Conservation (phyloP, 108 stramenopile genomes). For the Nannochloropsis oceanica region DNA sequence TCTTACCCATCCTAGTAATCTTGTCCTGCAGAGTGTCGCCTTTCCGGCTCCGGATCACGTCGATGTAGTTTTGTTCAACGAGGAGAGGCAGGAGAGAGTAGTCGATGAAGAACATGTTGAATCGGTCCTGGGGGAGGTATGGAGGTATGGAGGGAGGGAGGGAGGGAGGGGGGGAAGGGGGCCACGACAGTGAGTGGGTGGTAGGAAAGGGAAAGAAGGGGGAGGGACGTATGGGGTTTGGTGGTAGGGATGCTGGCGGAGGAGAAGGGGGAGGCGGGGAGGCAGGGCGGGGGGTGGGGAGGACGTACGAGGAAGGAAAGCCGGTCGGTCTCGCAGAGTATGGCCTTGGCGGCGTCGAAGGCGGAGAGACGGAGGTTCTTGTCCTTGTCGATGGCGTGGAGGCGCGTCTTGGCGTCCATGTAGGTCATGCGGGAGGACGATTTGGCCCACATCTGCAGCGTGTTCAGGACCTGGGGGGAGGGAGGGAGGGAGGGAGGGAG, state of each 20-base stretch:
- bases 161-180: no score
- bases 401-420: background rate
- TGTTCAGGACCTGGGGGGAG: no score
- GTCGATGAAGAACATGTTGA: constrained; percentile 87
- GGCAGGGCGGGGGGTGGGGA: no score
- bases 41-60: no score
- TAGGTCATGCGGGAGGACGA: background rate
- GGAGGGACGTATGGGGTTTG: no score
- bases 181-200: no score
- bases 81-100: constrained; percentile 78
- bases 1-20: no score
- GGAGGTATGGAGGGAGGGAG: no score
- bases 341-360: constrained; percentile 69
- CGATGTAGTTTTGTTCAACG: constrained; percentile 82
- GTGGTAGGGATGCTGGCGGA: no score
- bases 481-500: background rate
- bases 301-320: constrained; percentile 47
- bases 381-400: constrained; percentile 55
- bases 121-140: constrained; percentile 44
- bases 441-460: background rate
- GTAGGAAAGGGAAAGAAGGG: no score
- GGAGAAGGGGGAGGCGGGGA: no score
- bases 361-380: constrained; percentile 68
- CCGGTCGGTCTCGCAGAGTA: constrained; percentile 45
- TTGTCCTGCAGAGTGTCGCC: no score